Evolutionary conservation across 2,329 filamentous ascomycete genomes (phyloP).

Genomic region (Paecilomyces sp.): DNA sequence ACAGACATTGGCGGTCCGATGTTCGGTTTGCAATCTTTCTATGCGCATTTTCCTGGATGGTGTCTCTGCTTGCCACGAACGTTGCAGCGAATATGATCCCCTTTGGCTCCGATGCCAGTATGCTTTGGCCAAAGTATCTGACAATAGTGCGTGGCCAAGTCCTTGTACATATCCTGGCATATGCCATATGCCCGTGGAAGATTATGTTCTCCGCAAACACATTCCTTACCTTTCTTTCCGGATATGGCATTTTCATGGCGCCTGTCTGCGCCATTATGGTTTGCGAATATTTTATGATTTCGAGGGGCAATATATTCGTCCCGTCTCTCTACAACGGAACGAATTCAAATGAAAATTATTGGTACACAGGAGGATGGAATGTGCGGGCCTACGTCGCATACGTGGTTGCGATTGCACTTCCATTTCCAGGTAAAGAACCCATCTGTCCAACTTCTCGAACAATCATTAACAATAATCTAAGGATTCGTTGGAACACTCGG

Average conservation of each 20-base stretch:
- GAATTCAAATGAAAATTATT: constrained; percentile 22
- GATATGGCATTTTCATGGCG: constrained; percentile 54
- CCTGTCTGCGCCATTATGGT: constrained; percentile 52
- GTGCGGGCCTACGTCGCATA: constrained; percentile 28
- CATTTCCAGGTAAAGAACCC: constrained; percentile 18
- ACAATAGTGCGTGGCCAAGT: constrained; percentile 49
- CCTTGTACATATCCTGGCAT: constrained; percentile 45
- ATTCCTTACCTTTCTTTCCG: constrained; percentile 55
- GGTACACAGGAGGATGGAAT: constrained; percentile 27
- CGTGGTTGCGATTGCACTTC: constrained; percentile 22
- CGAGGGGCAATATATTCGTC: constrained; percentile 18
- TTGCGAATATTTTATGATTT: constrained; percentile 27
- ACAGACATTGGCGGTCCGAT: constrained; percentile 21
- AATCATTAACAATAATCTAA: not conserved
- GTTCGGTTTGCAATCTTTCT: constrained; percentile 35
- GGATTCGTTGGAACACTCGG: constrained; percentile 25
- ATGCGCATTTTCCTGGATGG: constrained; percentile 26
- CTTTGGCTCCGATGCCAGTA: constrained; percentile 27
- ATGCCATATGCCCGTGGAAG: constrained; percentile 55
- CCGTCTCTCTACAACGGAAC: constrained; percentile 21
- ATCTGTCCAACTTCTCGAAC: not conserved
- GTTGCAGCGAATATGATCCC: constrained; percentile 29
- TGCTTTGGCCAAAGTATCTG: constrained; percentile 45
- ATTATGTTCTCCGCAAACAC: constrained; percentile 49
- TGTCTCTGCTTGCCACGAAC: constrained; percentile 32